Evolutionary conservation across 345 rosid species (phyloP), one percentile per base, ranked within the genome.

Genomic region (Linum lewisii): DNA sequence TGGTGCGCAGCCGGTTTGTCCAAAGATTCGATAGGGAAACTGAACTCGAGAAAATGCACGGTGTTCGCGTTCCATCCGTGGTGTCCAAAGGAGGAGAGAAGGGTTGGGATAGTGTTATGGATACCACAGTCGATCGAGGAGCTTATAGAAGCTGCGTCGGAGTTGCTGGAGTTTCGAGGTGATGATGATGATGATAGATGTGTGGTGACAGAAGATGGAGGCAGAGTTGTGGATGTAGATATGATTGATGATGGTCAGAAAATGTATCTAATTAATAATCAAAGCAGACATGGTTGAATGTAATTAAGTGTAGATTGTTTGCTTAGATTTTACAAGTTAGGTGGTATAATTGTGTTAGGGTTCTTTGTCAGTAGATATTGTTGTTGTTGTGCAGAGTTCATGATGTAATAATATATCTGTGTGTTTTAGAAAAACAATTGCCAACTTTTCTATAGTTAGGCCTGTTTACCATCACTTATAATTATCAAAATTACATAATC

Each of bases 181-280:
- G 45, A 10, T 38, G 11, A 9, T 15, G 1, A 2, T 42, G 15
- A 11, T 25, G 78, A 66, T 64, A 58, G 25, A 54, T 82, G 77
- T 66, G 21, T 88, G 69, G 63, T 92, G 29, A 71, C 95, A 5
- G 84, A 86, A 74, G 88, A 86, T 16, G 85, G 60, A 64, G 96
- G 95, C 65, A 78, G 82, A 69, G 68, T 92, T 67, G 66, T 79
- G 19, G 87, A 87, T 68, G 62, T 73, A 56, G 83, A 85, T 62
- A 74, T 85, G 90, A 81, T 93, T 14, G 76, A 44, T 61, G 88
- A 84, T 66, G 88, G 85, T 29, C 82, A 86, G 60, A 93, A 84
- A 63, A 68, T 93, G 67, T 87, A 81, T 65, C 54, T 93, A 68
- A 68, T 80, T 55, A 63, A 67, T 55, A 63, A 67, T 60, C 76